Percentiles rank a stretch among this genome's conserved stretches.
These are phyloP conservation scores for Vicia sativa DNA, from an alignment of 306 rosid genomes.

Conservation along the genomic window DNA sequence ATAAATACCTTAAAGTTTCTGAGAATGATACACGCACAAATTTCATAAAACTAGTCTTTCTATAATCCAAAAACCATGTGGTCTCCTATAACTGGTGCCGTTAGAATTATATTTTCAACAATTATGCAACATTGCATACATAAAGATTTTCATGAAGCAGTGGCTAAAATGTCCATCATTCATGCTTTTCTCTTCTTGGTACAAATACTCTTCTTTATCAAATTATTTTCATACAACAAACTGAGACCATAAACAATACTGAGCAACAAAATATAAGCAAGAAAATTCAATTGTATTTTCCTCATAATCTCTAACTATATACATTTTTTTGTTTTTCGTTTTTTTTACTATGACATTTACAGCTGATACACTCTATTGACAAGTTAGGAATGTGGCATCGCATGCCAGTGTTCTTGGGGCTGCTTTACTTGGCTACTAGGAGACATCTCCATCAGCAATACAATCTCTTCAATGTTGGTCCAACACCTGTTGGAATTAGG, in stretches of 20 bases:
- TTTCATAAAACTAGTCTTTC: neutral
- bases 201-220: neutral
- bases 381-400: conserved; percentile 61
- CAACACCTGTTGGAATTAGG: conserved; percentile 46
- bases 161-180: conserved; percentile 46
- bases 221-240: no score
- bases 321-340: no score
- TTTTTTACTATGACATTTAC: conserved; percentile 8
- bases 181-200: conserved; percentile 52
- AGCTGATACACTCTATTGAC: conserved; percentile 60
- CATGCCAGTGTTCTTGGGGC: conserved; percentile 53
- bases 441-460: conserved; percentile 57
- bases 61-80: conserved; percentile 17
- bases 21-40: neutral
- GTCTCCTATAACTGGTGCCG: conserved; percentile 21
- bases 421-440: conserved; percentile 37
- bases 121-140: conserved; percentile 32
- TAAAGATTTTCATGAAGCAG: conserved; percentile 51
- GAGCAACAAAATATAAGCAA: no score
- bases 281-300: no score
- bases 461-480: conserved; percentile 62
- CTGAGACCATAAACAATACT: no score
- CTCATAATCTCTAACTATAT: no score
- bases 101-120: conserved; percentile 23
- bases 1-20: neutral